Percentiles rank a stretch among this genome's conserved stretches.
These are phyloP conservation scores for Penicillium samsonianum DNA, from an alignment of 495 filamentous ascomycete species.

Conservation along the genomic window DNA sequence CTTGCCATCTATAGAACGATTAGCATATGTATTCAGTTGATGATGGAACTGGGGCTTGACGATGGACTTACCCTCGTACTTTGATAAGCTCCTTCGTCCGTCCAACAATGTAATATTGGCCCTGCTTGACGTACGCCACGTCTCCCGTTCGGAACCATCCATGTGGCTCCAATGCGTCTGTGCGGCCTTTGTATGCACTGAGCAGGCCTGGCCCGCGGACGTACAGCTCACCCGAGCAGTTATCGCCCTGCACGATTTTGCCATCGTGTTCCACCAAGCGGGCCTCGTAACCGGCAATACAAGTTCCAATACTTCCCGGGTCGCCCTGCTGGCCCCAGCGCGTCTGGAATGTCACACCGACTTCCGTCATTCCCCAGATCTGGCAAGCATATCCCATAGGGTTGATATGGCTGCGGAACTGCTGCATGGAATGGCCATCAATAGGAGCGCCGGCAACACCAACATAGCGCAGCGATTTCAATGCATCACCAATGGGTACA, in stretches of 20 bases:
- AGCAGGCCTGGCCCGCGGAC: conserved; percentile 46
- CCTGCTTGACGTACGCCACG: conserved; percentile 60
- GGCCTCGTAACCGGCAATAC: conserved; percentile 68
- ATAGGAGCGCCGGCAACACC: conserved; percentile 54
- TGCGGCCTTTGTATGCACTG: conserved; percentile 41
- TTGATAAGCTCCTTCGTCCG: conserved; percentile 79
- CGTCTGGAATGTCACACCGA: conserved; percentile 56
- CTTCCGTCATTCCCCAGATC: conserved; percentile 49
- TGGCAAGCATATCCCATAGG: conserved; percentile 39
- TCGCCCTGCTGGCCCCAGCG: conserved; percentile 42
- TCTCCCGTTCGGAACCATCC: conserved; percentile 83
- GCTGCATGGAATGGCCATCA: conserved; percentile 39
- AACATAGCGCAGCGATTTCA: conserved; percentile 51
- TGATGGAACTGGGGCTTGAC: not conserved
- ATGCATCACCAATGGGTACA: conserved; percentile 43
- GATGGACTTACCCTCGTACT: conserved; percentile 49
- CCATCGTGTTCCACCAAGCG: conserved; percentile 53
- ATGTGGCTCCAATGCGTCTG: conserved; percentile 48
- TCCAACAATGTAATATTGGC: conserved; percentile 71
- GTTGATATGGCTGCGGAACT: conserved; percentile 43
- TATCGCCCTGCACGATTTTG: conserved; percentile 47
- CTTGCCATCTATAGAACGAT: conserved; percentile 55
- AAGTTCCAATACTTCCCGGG: conserved; percentile 62
- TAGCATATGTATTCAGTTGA: not conserved
- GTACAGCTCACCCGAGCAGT: conserved; percentile 54